Percentiles rank a stretch among this genome's conserved stretches.
Evolutionary conservation across 306 rosid genomes (phyloP).

Genomic region (Rosa rugosa): DNA sequence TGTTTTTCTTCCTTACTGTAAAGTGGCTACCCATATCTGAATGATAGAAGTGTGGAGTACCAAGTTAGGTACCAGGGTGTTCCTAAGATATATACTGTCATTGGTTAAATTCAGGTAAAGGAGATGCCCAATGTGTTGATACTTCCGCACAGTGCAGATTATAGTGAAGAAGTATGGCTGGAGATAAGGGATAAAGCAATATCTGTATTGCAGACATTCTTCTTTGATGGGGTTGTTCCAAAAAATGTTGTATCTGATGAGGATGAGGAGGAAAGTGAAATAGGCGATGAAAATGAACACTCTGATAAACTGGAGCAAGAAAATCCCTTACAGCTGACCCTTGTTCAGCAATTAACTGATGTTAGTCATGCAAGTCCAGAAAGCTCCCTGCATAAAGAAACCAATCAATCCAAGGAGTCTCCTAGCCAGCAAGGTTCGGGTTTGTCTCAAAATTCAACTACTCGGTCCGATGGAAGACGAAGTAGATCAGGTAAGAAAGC

Average conservation of each 20-base stretch:
- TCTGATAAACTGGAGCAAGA: constrained; percentile 57
- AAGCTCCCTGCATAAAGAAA: constrained; percentile 64
- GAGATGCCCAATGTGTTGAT: constrained; percentile 99
- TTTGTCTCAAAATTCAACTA: constrained; percentile 58
- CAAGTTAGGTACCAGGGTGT: neutral
- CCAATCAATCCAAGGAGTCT: constrained; percentile 51
- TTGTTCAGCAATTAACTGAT: constrained; percentile 59
- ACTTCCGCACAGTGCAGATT: constrained; percentile 99
- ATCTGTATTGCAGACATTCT: constrained; percentile 80
- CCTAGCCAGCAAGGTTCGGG: constrained; percentile 64
- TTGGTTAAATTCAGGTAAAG: constrained; percentile 70
- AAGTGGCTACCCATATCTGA: neutral
- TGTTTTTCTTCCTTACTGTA: neutral
- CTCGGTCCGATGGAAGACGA: constrained; percentile 79
- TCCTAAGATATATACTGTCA: constrained; percentile 15
- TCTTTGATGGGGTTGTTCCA: constrained; percentile 78
- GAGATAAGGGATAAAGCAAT: constrained; percentile 98
- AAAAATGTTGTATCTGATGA: constrained; percentile 71
- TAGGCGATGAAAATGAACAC: constrained; percentile 64
- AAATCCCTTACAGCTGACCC: constrained; percentile 49
- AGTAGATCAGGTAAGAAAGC: constrained; percentile 93
- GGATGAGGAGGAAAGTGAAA: constrained; percentile 66
- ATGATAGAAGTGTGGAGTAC: neutral
- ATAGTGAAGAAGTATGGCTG: constrained; percentile 99
- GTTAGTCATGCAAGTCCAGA: constrained; percentile 53